Evolutionary conservation across 192 early-diverging fungal genomes (phyloP), one percentile per base, ranked within the genome.

Genomic region (Nowakowskiella sp.): DNA sequence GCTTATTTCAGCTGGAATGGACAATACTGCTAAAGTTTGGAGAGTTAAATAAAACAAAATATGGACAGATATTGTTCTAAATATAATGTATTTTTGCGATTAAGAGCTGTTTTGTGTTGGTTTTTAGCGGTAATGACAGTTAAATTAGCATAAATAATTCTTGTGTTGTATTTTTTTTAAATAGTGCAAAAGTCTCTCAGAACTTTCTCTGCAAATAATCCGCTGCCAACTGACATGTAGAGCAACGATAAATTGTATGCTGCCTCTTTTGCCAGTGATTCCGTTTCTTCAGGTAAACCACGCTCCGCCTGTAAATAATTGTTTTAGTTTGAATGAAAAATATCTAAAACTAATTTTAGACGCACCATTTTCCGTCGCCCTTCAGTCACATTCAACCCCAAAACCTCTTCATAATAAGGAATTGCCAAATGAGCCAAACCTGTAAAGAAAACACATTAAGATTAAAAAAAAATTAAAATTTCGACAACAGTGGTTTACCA

Each of bases 211-310:
- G 92, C 88, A 50, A 89, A 68, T 8, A 66, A 75, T 46, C 72
- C 54, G 4, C 86, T 78, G 2, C 93, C 93, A 31, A 77, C 87
- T 24, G 68, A 51, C 25, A 85, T 55, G 51, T 91, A 93, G 21
- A 99, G 88, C 28, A 77, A 56, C 33, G 85, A 76, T 49, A 96
- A 64, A 53, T 99, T 99, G 64, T 93, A 97, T 22, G 93, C 95
- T 0, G 88, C 86, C 59, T 97, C 94, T 23, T 73, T 49, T 49
- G 70, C 78, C 43, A 92, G n/a, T n/a, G n/a, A n/a, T n/a, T n/a
- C n/a, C n/a, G n/a, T n/a, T n/a, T n/a, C n/a, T n/a, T n/a, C n/a
- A n/a, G n/a, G n/a, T n/a, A n/a, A n/a, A n/a, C n/a, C n/a, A n/a
- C n/a, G n/a, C n/a, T n/a, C n/a, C n/a, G n/a, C n/a, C n/a, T n/a